Conservation (phyloP, 306 rosid species). For the Luffa acutangula region DNA sequence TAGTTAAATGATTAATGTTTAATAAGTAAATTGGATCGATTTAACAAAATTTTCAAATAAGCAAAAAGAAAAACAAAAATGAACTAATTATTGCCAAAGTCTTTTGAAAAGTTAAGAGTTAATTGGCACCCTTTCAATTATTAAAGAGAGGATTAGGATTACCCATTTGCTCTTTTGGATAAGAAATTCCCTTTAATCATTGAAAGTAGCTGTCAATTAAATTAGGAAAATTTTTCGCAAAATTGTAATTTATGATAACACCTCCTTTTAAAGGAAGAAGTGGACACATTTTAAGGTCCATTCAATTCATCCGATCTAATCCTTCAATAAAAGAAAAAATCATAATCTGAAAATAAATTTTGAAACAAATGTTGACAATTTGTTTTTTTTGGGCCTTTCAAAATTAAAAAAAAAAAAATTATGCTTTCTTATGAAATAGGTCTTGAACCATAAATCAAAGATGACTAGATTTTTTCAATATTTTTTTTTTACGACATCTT, state of each 20-base stretch:
- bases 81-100: too few species aligned
- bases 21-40: too few species aligned
- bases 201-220: background rate
- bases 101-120: too few species aligned
- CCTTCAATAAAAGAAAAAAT: background rate
- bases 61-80: too few species aligned
- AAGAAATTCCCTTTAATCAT: background rate
- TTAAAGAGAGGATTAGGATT: background rate
- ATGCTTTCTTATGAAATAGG: background rate
- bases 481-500: too few species aligned
- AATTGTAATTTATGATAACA: background rate
- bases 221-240: background rate
- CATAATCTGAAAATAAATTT: background rate
- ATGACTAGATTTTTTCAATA: too few species aligned
- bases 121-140: too few species aligned
- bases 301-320: background rate
- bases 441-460: background rate
- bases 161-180: background rate
- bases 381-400: too few species aligned
- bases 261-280: background rate
- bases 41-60: too few species aligned
- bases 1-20: too few species aligned
- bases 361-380: too few species aligned
- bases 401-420: too few species aligned
- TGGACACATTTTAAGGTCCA: background rate